Base-by-base conservation (phyloP, 345 rosid species). In the Rubroshorea leprosula region DNA sequence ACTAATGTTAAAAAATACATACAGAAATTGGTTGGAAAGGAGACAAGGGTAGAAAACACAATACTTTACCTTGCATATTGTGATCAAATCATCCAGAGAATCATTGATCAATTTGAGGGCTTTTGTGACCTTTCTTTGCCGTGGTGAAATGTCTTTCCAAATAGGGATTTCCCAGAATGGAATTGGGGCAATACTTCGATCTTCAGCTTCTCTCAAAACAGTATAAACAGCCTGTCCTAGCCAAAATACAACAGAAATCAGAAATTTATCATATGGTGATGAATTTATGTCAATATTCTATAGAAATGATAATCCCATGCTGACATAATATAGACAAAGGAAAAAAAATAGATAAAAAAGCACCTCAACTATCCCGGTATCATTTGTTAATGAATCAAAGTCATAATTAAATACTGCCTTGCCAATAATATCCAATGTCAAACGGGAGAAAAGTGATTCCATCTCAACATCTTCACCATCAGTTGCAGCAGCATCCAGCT, bases 341-440 rank as follows among this genome's bases (percentile, higher is more conserved):
- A 57, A 61, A 57, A 58, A 54, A 45, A 29, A 10, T n/a, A n/a
- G n/a, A n/a, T n/a, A n/a, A n/a, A n/a, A n/a, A n/a, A n/a, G 47
- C 61, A 88, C 98, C 96, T 86, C 98, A 63, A 92, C 90, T 62
- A 92, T 88, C n/a, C 98, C 96, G 17, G 93, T 78, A 62, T 92
- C 98, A 69, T 89, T 81, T 19, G 95, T 83, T 51, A 92, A 64
- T 20, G 98, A 92, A 70, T 92, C 96, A 61, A 92, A 92, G 54
- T 92, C 98, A 51, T 83, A 92, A 67, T 92, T 92, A 65, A 92
- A 92, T 44, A 92, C 95, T 53, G 96, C 96, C 76, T 83, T 92
- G 70, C 98, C 98, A 60, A 92, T 92, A 53, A 92, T 59, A 56
- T 92, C 98, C 65, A 92, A 68, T 6, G 98, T 92, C 81, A 92